phyloP scores from a whole-genome alignment of 331 rosid genomes.

The Quercus tomentella region DNA sequence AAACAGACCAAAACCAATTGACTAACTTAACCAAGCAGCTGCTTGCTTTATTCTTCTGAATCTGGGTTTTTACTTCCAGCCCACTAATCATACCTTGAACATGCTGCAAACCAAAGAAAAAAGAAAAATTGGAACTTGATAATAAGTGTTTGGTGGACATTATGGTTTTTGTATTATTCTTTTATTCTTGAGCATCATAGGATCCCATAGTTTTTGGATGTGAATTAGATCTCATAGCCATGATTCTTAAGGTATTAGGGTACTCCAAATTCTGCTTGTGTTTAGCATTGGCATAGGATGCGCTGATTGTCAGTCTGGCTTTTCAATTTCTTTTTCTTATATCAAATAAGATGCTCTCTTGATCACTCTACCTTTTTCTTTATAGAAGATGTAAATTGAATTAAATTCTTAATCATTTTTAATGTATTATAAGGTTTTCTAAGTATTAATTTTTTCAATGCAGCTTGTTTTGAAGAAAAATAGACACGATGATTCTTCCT shows the following conservation, averaged over 20 bases:
- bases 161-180: neutral
- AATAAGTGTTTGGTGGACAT: neutral
- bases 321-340: neutral
- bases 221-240: neutral
- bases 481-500: conserved; percentile 43
- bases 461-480: conserved; percentile 66
- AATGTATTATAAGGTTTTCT: neutral
- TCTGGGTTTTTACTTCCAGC: neutral
- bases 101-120: neutral
- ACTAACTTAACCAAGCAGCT: neutral
- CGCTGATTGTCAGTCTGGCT: neutral
- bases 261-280: neutral
- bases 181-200: neutral
- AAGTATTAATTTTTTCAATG: neutral
- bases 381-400: neutral
- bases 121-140: neutral
- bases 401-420: neutral
- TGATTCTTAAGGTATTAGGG: neutral
- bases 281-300: neutral
- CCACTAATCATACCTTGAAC: neutral
- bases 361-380: neutral
- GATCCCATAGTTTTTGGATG: neutral
- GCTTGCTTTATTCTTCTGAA: neutral
- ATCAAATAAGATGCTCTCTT: neutral
- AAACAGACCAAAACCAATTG: neutral